A percentile compares a stretch with the other conserved stretches of the same genome.
Evolutionary conservation across 306 rosid species (phyloP).

Genomic region (Cucumis melo): DNA sequence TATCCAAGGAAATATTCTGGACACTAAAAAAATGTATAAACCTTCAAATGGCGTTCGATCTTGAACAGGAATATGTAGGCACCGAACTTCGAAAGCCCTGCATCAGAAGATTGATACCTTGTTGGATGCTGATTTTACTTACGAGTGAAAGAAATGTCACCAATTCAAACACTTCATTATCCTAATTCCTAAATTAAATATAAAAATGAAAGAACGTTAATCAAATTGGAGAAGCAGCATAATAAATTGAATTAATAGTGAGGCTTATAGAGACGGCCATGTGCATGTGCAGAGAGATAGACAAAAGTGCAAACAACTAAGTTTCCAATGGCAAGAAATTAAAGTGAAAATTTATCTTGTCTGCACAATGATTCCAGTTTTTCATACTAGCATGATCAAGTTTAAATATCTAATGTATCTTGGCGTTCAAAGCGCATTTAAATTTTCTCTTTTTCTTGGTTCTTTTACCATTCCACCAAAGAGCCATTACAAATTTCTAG

Average conservation of each 20-base stretch:
- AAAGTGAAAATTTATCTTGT: background rate
- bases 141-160: background rate
- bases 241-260: background rate
- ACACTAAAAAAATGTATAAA: conserved; percentile 13
- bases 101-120: conserved; percentile 6
- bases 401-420: background rate
- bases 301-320: background rate
- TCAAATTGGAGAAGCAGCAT: background rate
- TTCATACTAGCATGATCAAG: background rate
- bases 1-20: background rate
- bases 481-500: background rate
- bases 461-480: background rate
- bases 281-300: background rate
- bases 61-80: conserved; percentile 72
- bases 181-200: background rate
- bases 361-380: background rate
- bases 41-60: conserved; percentile 96
- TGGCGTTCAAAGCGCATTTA: background rate
- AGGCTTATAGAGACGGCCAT: background rate
- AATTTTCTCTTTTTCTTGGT: background rate
- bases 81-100: conserved; percentile 89
- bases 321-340: background rate
- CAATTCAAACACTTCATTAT: background rate
- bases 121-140: background rate
- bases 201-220: background rate